A percentile compares a stretch with the other conserved stretches of the same genome.
These are phyloP conservation scores for Fusarium clavum DNA, from an alignment of 2,329 filamentous ascomycete genomes.

Conservation along the genomic window DNA sequence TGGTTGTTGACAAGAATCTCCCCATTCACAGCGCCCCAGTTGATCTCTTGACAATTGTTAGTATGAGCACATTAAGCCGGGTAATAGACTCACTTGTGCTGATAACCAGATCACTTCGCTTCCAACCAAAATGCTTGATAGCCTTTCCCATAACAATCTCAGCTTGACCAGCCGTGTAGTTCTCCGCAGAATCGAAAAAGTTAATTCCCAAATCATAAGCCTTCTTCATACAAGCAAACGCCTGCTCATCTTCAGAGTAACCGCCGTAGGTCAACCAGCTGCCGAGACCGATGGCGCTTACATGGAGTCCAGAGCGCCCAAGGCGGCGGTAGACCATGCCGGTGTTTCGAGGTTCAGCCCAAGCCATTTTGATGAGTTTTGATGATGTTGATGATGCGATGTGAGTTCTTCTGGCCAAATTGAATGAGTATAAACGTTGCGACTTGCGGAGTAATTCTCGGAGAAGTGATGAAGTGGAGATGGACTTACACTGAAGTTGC, in stretches of 20 bases:
- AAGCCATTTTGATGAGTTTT: conserved; percentile 52
- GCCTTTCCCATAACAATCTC: conserved; percentile 73
- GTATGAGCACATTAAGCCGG: not conserved
- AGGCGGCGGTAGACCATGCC: conserved; percentile 59
- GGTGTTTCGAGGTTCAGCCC: conserved; percentile 57
- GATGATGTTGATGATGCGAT: conserved; percentile 2
- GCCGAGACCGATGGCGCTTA: conserved; percentile 74
- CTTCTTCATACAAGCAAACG: conserved; percentile 71
- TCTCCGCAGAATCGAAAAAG: conserved; percentile 72
- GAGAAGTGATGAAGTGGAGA: conserved; percentile 45
- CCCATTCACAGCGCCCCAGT: conserved; percentile 72
- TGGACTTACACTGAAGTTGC: conserved; percentile 10
- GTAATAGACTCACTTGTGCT: conserved; percentile 59
- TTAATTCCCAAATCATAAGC: conserved; percentile 71
- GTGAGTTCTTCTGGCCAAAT: not conserved
- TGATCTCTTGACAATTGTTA: conserved; percentile 59
- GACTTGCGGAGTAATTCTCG: conserved; percentile 33
- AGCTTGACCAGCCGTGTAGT: conserved; percentile 69
- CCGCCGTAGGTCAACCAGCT: conserved; percentile 76
- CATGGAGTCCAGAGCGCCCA: conserved; percentile 69
- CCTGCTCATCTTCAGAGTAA: conserved; percentile 71
- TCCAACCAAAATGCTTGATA: conserved; percentile 71
- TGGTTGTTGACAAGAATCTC: conserved; percentile 72
- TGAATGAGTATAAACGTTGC: conserved; percentile 1
- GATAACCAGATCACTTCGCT: conserved; percentile 70